Evolutionary conservation across 2,329 filamentous ascomycete species (phyloP).

Genomic region (Conoideocrella luteorostrata): DNA sequence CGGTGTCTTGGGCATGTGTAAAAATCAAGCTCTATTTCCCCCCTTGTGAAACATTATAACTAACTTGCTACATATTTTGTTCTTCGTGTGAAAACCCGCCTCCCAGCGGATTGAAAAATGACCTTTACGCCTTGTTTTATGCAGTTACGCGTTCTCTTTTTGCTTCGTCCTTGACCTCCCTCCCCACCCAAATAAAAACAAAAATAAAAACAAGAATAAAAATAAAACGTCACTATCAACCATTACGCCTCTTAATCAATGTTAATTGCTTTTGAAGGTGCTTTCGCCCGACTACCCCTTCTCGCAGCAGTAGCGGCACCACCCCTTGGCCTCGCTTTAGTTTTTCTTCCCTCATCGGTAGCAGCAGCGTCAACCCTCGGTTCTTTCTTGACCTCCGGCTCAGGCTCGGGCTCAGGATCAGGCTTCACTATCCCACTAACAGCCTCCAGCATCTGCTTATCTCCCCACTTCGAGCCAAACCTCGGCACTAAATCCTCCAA

Average conservation of each 20-base stretch:
- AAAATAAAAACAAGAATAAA: background rate
- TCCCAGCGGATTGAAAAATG: no score
- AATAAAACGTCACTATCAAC: background rate
- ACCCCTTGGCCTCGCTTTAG: conserved; percentile 19
- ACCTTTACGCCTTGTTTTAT: no score
- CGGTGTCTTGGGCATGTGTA: background rate
- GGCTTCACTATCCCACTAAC: conserved; percentile 37
- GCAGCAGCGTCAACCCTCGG: no score
- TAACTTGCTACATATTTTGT: no score
- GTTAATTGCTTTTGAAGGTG: conserved; percentile 7
- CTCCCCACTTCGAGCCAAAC: conserved; percentile 36
- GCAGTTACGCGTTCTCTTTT: no score
- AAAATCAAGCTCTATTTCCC: background rate
- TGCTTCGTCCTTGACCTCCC: no score
- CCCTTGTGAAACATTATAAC: no score
- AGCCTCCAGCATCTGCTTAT: conserved; percentile 37
- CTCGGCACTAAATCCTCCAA: conserved; percentile 32
- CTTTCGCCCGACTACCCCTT: conserved; percentile 19
- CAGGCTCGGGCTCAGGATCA: conserved; percentile 18
- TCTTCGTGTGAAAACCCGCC: no score
- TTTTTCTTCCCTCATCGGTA: conserved; percentile 14
- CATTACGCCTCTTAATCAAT: conserved; percentile 10
- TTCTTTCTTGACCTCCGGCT: conserved; percentile 22
- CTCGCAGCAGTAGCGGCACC: conserved; percentile 18
- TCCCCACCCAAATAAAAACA: background rate